A percentile compares a stretch with the other conserved stretches of the same genome.
Conservation (phyloP, 331 rosid genomes). For the Malus hybrid region DNA sequence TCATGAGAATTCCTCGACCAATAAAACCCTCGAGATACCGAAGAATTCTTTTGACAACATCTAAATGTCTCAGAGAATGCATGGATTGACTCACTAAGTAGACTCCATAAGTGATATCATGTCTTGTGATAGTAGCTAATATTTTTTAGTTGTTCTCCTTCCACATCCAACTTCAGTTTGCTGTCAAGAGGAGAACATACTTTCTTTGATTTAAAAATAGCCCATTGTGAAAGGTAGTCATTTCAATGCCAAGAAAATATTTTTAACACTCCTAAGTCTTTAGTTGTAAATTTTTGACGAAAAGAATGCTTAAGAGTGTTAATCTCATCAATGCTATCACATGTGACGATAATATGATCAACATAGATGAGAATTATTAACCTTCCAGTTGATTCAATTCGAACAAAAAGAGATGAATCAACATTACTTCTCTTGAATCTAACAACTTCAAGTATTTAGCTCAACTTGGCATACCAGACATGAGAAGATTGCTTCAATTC, state of each 20-base stretch:
- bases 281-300: background rate
- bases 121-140: background rate
- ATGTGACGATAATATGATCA: background rate
- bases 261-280: background rate
- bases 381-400: background rate
- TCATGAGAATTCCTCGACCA: too few species aligned
- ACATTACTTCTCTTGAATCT: background rate
- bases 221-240: background rate
- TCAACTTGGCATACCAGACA: background rate
- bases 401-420: background rate
- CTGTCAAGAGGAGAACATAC: background rate
- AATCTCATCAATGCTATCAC: background rate
- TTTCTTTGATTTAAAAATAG: background rate
- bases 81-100: background rate
- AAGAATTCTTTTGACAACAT: background rate
- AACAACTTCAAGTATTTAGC: background rate
- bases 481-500: background rate
- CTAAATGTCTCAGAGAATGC: background rate
- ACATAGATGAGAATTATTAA: background rate
- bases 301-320: background rate
- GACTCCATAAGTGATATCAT: background rate
- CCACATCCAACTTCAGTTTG: background rate
- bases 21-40: background rate
- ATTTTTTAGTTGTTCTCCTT: background rate
- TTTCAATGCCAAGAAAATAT: background rate